A percentile compares a stretch with the other conserved stretches of the same genome.
These are phyloP conservation scores for Penicillium lagena DNA, from an alignment of 495 filamentous ascomycete genomes.

Conservation along the genomic window DNA sequence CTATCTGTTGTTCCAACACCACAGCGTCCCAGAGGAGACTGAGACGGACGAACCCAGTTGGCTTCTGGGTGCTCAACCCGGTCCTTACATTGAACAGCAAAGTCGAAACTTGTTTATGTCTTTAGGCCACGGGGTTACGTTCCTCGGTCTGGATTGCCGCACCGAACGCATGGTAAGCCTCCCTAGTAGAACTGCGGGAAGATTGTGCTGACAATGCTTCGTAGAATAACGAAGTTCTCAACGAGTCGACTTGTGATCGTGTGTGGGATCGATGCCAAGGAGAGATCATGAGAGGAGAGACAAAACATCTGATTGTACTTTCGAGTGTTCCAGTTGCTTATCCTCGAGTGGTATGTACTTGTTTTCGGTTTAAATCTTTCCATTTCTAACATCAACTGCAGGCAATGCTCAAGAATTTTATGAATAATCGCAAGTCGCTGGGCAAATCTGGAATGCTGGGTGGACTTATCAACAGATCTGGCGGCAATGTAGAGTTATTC, in stretches of 20 bases:
- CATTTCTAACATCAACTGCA: slow-evolving; percentile 23
- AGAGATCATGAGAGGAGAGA: slow-evolving; percentile 77
- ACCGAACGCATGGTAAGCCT: slow-evolving; percentile 70
- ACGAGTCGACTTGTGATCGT: slow-evolving; percentile 70
- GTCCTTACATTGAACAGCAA: slow-evolving; percentile 83
- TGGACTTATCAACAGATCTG: slow-evolving; percentile 77
- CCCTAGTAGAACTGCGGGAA: background rate
- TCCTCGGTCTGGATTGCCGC: slow-evolving; percentile 84
- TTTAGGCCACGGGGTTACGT: slow-evolving; percentile 69
- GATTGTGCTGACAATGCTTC: slow-evolving; percentile 2
- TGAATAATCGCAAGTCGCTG: slow-evolving; percentile 85
- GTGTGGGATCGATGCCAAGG: slow-evolving; percentile 76
- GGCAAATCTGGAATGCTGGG: slow-evolving; percentile 78
- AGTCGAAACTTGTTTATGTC: slow-evolving; percentile 84
- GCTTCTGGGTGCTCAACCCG: slow-evolving; percentile 70
- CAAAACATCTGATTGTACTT: slow-evolving; percentile 82
- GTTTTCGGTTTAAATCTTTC: slow-evolving; percentile 28
- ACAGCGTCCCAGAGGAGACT: slow-evolving; percentile 73
- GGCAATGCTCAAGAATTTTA: slow-evolving; percentile 59
- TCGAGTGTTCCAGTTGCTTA: slow-evolving; percentile 88
- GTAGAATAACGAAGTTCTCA: slow-evolving; percentile 69
- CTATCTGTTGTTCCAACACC: slow-evolving; percentile 97
- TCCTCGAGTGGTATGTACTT: slow-evolving; percentile 63
- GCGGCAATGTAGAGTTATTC: slow-evolving; percentile 87
- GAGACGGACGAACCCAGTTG: slow-evolving; percentile 84